Evolutionary conservation across 495 filamentous ascomycete species (phyloP).

Genomic region (Hapsidospora chrysogenum): DNA sequence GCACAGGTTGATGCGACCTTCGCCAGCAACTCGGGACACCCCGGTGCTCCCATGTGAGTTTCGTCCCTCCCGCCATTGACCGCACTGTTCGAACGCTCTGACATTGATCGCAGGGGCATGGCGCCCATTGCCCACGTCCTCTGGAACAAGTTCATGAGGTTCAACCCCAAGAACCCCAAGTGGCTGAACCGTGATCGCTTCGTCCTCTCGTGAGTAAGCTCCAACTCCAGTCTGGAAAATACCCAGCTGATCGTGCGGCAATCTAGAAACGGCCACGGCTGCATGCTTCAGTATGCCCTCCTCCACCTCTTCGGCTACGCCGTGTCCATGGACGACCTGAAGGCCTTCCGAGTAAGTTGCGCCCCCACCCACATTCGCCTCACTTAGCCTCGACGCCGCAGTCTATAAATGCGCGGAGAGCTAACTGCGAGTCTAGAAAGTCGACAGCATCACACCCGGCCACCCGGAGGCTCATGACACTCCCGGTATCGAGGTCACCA

Average conservation of each 20-base stretch:
- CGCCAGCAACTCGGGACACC: constrained; percentile 93
- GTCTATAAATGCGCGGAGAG: not conserved
- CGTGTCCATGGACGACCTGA: constrained; percentile 75
- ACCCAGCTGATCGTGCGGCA: too few relatives aligned
- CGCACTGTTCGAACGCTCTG: constrained; percentile 7
- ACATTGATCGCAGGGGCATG: constrained; percentile 49
- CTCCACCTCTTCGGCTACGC: constrained; percentile 92
- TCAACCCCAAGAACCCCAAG: constrained; percentile 97
- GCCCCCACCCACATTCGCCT: too few relatives aligned
- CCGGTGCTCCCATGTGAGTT: constrained; percentile 79
- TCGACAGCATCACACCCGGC: constrained; percentile 90
- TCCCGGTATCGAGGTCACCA: constrained; percentile 93
- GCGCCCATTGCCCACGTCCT: constrained; percentile 94
- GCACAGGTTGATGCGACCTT: constrained; percentile 89
- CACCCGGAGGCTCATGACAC: constrained; percentile 96
- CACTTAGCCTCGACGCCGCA: not conserved
- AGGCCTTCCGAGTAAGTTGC: constrained; percentile 75
- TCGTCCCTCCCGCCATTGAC: constrained; percentile 1
- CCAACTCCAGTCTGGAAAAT: not conserved
- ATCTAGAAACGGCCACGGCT: constrained; percentile 98
- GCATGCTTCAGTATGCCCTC: constrained; percentile 98
- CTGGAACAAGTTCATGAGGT: constrained; percentile 97
- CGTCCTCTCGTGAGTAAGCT: constrained; percentile 82
- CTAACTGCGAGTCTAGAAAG: constrained; percentile 29
- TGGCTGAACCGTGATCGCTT: constrained; percentile 97